Evolutionary conservation across 306 rosid species (phyloP).

Genomic region (peach (Prunus persica)): Prunus_persica_NCBIv2 NC_034010.1:23736501-23737000

Average conservation of each 20-base stretch:
- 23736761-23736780: conserved; percentile 94
- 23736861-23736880: neutral
- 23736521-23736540: conserved; percentile 92
- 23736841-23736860: conserved; percentile 8
- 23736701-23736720: conserved; percentile 97
- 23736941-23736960: neutral
- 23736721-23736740: conserved; percentile 98
- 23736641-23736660: conserved; percentile 11
- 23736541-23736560: conserved; percentile 46
- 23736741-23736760: conserved; percentile 87
- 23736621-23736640: conserved; percentile 8
- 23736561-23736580: conserved; percentile 73
- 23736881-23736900: neutral
- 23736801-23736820: conserved; percentile 22
- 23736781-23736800: conserved; percentile 99
- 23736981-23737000: conserved; percentile 22
- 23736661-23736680: conserved; percentile 22
- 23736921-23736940: conserved; percentile 8
- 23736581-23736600: conserved; percentile 77
- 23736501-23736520: conserved; percentile 48
- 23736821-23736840: conserved; percentile 19
- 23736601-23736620: conserved; percentile 40
- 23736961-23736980: conserved; percentile 25
- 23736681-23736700: conserved; percentile 78
- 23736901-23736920: conserved; percentile 11